phyloP scores from a whole-genome alignment of 345 rosid species.

The Hypericum perforatum region DNA sequence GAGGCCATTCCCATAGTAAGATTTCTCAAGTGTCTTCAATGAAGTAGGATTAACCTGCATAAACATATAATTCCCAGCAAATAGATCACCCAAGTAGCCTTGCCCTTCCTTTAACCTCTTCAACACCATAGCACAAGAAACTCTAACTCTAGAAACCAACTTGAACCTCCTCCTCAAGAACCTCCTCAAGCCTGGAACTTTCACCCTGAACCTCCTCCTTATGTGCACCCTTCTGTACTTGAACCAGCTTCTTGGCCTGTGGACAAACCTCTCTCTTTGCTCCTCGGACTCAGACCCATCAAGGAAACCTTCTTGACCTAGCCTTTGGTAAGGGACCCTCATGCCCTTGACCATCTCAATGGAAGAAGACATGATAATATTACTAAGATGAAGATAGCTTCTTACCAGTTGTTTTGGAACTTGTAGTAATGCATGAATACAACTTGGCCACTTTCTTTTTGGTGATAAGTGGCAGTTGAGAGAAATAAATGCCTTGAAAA shows the following conservation, averaged over 20 bases:
- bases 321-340: constrained; percentile 34
- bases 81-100: constrained; percentile 58
- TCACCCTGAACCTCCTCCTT: not conserved
- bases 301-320: constrained; percentile 16
- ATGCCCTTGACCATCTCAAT: constrained; percentile 21
- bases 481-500: constrained; percentile 19
- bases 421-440: not conserved
- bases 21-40: constrained; percentile 22
- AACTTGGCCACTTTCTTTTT: constrained; percentile 8
- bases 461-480: constrained; percentile 19
- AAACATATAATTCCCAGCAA: constrained; percentile 68
- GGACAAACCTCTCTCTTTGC: not conserved
- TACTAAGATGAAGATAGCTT: constrained; percentile 1
- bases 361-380: constrained; percentile 4
- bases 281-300: constrained; percentile 7
- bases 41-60: constrained; percentile 58
- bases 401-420: constrained; percentile 12
- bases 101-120: constrained; percentile 56
- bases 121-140: constrained; percentile 32
- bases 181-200: constrained; percentile 18
- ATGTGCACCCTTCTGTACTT: not conserved
- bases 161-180: constrained; percentile 29
- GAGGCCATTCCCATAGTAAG: not conserved
- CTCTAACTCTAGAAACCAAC: constrained; percentile 16
- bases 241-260: not conserved